Evolutionary conservation across 163 green algal genomes (phyloP).

Genomic region (Chlorella variabilis): DNA sequence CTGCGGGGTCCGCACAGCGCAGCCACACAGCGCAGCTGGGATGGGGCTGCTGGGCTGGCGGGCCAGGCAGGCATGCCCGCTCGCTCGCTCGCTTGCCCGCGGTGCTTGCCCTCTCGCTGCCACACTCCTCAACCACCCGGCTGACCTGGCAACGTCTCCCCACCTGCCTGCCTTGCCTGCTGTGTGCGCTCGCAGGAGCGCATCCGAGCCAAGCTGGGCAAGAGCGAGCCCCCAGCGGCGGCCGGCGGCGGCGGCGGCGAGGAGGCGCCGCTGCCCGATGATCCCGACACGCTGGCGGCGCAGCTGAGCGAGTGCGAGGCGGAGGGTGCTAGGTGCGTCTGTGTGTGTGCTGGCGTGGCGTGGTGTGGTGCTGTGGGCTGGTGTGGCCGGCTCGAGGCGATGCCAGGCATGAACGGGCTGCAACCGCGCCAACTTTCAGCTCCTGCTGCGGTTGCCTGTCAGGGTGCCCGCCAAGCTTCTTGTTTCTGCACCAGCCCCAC

Average conservation of each 20-base stretch:
- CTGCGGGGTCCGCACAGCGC: background rate
- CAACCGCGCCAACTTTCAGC: background rate
- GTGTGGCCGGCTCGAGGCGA: too few species aligned
- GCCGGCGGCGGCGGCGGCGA: conserved; percentile 8
- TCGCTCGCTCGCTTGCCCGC: too few species aligned
- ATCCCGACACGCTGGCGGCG: conserved; percentile 34
- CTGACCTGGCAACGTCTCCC: too few species aligned
- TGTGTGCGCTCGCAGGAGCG: background rate
- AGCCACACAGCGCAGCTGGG: too few species aligned
- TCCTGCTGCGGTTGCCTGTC: background rate
- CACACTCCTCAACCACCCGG: too few species aligned
- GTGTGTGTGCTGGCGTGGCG: too few species aligned
- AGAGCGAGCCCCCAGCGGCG: conserved; percentile 11
- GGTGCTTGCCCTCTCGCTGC: too few species aligned
- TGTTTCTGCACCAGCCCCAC: too few species aligned
- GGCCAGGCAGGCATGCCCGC: too few species aligned
- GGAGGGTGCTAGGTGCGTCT: background rate
- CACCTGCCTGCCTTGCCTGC: background rate
- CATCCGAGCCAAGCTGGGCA: conserved; percentile 30
- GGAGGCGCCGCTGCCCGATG: conserved; percentile 27
- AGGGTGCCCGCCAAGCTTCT: background rate
- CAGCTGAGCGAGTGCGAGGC: conserved; percentile 37
- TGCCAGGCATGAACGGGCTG: too few species aligned
- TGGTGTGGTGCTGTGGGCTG: too few species aligned
- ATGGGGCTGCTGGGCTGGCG: too few species aligned